Conservation (phyloP, 2,329 filamentous ascomycete genomes). For the Colletotrichum australisinense region DNA sequence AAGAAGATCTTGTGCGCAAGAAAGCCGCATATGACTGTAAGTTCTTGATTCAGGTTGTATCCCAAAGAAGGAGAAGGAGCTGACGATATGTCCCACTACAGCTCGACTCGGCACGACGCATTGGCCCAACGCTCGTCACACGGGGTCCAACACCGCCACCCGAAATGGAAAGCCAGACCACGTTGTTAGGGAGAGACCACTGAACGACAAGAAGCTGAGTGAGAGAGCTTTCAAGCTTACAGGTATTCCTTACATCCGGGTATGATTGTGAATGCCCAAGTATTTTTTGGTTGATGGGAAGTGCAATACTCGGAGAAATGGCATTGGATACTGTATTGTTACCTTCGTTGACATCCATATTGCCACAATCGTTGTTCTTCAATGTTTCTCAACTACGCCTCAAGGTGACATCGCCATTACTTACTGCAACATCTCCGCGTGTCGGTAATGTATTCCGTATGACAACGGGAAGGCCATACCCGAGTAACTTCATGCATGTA, state of each 20-base stretch:
- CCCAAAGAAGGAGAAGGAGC: too few species aligned
- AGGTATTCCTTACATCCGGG: constrained; percentile 56
- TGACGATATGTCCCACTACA: not conserved
- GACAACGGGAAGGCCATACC: too few species aligned
- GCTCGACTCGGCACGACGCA: constrained; percentile 53
- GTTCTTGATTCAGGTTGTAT: not conserved
- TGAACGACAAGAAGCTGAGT: constrained; percentile 51
- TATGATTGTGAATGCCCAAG: not conserved
- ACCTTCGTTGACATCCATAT: not conserved
- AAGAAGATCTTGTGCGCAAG: constrained; percentile 54
- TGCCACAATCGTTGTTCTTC: too few species aligned
- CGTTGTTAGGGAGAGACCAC: constrained; percentile 49
- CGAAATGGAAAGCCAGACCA: constrained; percentile 42
- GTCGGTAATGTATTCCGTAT: too few species aligned
- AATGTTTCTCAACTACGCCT: too few species aligned
- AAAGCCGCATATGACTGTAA: constrained; percentile 51
- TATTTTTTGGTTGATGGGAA: not conserved
- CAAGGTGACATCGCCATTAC: too few species aligned
- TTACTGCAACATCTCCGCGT: too few species aligned
- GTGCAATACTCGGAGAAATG: not conserved
- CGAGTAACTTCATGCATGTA: too few species aligned
- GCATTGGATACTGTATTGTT: not conserved
- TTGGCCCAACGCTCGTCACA: constrained; percentile 54
- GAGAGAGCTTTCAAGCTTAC: constrained; percentile 58
- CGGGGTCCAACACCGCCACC: constrained; percentile 38